A percentile compares a stretch with the other conserved stretches of the same genome.
phyloP scores from a whole-genome alignment of 257 asterid species.

The Thymus quinquecostatus region DNA sequence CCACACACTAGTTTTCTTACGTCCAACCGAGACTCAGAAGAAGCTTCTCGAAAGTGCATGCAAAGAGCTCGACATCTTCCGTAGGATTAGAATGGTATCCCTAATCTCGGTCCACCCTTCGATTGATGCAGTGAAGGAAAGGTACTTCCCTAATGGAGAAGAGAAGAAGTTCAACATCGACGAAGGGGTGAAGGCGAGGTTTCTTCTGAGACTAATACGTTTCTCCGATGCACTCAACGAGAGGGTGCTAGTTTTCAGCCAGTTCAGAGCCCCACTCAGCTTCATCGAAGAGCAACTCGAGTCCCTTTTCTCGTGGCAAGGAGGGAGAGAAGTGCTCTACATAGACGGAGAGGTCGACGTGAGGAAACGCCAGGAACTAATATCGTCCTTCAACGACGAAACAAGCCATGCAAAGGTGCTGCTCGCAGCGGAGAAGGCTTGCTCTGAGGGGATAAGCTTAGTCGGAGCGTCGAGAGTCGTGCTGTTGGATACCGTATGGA shows the following conservation, averaged over 20 bases:
- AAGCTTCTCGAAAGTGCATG: conserved; percentile 37
- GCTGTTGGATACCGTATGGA: conserved; percentile 65
- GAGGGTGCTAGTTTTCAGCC: conserved; percentile 71
- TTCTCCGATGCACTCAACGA: conserved; percentile 50
- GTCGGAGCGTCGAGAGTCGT: conserved; percentile 65
- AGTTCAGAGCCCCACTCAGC: conserved; percentile 41
- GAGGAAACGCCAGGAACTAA: conserved; percentile 46
- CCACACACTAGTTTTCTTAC: conserved; percentile 51
- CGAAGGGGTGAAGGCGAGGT: conserved; percentile 62
- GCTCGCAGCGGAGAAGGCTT: conserved; percentile 58
- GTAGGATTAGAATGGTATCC: conserved; percentile 44
- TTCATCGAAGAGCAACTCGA: conserved; percentile 43
- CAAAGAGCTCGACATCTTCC: conserved; percentile 14
- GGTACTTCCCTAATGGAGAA: conserved; percentile 10
- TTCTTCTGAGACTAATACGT: conserved; percentile 51
- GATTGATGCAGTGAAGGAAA: conserved; percentile 16
- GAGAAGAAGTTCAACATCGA: conserved; percentile 27
- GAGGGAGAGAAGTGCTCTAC: conserved; percentile 51
- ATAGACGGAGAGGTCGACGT: conserved; percentile 51
- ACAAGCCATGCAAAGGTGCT: conserved; percentile 56
- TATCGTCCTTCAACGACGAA: conserved; percentile 47
- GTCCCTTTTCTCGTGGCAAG: conserved; percentile 41
- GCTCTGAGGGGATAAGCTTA: conserved; percentile 65
- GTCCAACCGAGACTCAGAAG: conserved; percentile 57
- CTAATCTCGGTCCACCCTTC: conserved; percentile 79